phyloP scores from a whole-genome alignment of 129 eudicot genomes.

The Calendula officinalis region DNA sequence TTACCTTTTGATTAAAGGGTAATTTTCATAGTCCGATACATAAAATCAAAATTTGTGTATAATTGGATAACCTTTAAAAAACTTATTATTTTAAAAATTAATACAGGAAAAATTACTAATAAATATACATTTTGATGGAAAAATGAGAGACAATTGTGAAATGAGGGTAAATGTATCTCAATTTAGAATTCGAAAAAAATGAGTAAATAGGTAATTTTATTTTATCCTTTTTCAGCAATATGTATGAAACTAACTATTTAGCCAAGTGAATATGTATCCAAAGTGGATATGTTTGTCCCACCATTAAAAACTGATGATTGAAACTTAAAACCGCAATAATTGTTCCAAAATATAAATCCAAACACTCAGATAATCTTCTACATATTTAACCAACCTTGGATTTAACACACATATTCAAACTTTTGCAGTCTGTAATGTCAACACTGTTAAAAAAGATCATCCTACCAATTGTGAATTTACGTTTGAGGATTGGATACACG shows the following conservation, averaged over 20 bases:
- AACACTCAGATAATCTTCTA: neutral
- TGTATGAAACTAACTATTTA: too few relatives aligned
- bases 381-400: neutral
- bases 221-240: neutral
- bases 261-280: neutral
- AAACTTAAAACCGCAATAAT: neutral
- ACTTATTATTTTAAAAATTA: too few relatives aligned
- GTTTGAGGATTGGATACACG: conserved; percentile 50
- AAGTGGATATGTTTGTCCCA: too few relatives aligned
- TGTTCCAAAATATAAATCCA: neutral
- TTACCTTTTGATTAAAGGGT: too few relatives aligned
- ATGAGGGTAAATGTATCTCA: too few relatives aligned
- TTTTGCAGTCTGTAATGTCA: conserved; percentile 70
- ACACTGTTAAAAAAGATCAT: conserved; percentile 48
- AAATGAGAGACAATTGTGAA: neutral
- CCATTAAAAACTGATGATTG: too few relatives aligned
- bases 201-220: neutral
- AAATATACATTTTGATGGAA: neutral
- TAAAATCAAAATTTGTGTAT: too few relatives aligned
- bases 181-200: neutral
- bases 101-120: too few relatives aligned
- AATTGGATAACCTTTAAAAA: too few relatives aligned
- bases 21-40: too few relatives aligned
- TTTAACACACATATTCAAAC: neutral
- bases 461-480: conserved; percentile 59